Conservation (phyloP, 164 flowering plant genomes). For the Houttuynia cordata region DNA sequence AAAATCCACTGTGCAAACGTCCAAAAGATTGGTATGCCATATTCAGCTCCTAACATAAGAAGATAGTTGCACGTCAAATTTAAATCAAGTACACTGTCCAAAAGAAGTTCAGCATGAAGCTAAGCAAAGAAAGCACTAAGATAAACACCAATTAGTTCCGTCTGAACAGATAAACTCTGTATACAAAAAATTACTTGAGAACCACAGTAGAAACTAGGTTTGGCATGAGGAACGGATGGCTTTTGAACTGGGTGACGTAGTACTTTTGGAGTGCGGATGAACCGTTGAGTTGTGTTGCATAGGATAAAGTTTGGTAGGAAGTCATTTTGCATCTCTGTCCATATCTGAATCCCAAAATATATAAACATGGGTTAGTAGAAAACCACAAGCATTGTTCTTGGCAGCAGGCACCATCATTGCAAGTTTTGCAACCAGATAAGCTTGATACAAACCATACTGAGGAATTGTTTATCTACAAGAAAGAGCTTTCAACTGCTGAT, state of each 20-base stretch:
- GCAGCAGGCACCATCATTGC: not conserved
- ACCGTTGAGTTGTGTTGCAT: conserved; percentile 96
- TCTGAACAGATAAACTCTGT: not conserved
- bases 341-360: conserved; percentile 39
- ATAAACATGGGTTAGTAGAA: no score
- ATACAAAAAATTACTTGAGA: conserved; percentile 45
- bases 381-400: no score
- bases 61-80: not conserved
- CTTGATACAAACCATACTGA: no score
- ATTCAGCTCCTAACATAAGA: conserved; percentile 61
- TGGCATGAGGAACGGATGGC: conserved; percentile 83
- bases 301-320: conserved; percentile 93
- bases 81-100: not conserved
- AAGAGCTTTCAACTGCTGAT: no score
- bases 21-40: conserved; percentile 91
- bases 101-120: not conserved
- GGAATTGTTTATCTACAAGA: no score
- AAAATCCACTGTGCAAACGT: conserved; percentile 75
- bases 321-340: conserved; percentile 96
- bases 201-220: conserved; percentile 93
- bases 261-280: conserved; percentile 68
- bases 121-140: not conserved
- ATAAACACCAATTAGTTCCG: no score
- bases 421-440: no score
- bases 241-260: conserved; percentile 67